Base-by-base conservation (phyloP, 768 basidiomycete genomes). In the Lactarius psammicola region DNA sequence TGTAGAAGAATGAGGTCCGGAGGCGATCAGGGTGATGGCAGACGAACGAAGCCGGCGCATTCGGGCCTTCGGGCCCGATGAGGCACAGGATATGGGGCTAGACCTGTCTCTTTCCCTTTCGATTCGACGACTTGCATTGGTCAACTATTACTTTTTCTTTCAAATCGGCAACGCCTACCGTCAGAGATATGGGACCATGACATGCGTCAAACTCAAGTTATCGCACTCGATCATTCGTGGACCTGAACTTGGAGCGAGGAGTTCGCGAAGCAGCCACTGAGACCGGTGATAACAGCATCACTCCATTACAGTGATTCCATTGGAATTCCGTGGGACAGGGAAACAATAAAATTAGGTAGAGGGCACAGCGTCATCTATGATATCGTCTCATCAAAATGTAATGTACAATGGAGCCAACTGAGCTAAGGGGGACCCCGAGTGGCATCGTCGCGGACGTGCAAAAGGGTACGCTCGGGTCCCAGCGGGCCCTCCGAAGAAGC, bases 331-430 rank as follows among this genome's bases (percentile, higher is more conserved):
- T 36, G 36, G n/a, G n/a, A n/a, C n/a, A 40, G 54, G 28, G 30
- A 15, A 33, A 55, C n/a, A 53, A 56, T 65, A 65, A 49, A 65
- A 65, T 56, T 65, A 56, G 33, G 53, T 36, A 44, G 30, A 55
- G 51, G 33, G n/a, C 20, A 28, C 11, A 59, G 18, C 15, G 59
- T 46, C 62, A 51, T 63, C 63, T 58, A 58, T 49, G 63, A 46
- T 36, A 55, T 64, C 31, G 33, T 57, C 42, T 33, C 46, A 33
- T 51, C 44, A 49, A 60, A 30, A 26, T 23, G 15, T 56, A 60
- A 53, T 15, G 65, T 62, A 62, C 61, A 62, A 23, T 62, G 57
- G 30, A 56, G 30, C 11, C 46, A 38, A 38, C 56, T 28, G 57
- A 15, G n/a, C 58, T 38, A 59, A n/a, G 23, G 23, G 2, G 36